phyloP scores from a whole-genome alignment of 2,329 filamentous ascomycete species.

The Cercospora citrullina region DNA sequence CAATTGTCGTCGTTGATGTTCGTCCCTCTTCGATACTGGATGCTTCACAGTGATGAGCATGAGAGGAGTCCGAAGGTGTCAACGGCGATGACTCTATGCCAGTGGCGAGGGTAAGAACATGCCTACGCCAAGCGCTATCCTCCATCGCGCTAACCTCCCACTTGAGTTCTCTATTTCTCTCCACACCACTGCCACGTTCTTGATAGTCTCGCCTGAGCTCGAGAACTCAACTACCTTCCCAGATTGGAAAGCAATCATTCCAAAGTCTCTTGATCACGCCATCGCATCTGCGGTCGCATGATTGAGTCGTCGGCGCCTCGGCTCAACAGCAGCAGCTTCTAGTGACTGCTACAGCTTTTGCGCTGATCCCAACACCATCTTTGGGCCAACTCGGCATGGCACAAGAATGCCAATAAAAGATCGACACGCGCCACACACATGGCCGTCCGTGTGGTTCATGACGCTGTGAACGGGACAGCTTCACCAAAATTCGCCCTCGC shows the following conservation, averaged over 20 bases:
- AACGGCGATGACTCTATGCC: background rate
- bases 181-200: background rate
- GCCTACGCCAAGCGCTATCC: background rate
- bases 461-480: background rate
- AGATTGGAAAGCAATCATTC: background rate
- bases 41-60: background rate
- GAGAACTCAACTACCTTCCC: background rate
- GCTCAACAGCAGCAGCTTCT: background rate
- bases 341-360: background rate
- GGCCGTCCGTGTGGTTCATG: background rate
- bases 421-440: background rate
- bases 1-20: too few relatives aligned
- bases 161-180: background rate
- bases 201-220: background rate
- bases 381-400: background rate
- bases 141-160: background rate
- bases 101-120: too few relatives aligned
- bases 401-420: background rate
- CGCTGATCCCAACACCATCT: background rate
- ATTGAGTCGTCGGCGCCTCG: background rate
- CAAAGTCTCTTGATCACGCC: background rate
- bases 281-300: background rate
- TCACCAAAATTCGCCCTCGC: background rate
- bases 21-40: background rate
- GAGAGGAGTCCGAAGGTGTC: background rate